phyloP scores from a whole-genome alignment of 2,329 filamentous ascomycete genomes.

The Cyanodermella asteris region DNA sequence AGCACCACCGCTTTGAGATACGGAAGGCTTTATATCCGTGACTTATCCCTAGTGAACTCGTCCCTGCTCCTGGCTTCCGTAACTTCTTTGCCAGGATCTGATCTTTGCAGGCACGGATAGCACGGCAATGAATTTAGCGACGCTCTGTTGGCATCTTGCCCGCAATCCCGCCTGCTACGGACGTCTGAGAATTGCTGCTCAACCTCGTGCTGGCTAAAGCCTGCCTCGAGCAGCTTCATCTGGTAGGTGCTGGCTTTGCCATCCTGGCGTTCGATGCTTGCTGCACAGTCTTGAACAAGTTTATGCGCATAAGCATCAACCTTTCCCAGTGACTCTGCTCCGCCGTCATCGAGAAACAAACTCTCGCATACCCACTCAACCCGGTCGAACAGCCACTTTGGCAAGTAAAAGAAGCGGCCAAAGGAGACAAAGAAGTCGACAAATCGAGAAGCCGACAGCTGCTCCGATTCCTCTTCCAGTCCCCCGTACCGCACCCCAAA shows the following conservation, averaged over 20 bases:
- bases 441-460: slow-evolving; percentile 24
- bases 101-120: slow-evolving; percentile 33
- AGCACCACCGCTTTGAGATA: slow-evolving; percentile 27
- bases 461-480: slow-evolving; percentile 14
- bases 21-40: slow-evolving; percentile 16
- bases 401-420: slow-evolving; percentile 24
- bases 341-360: no score
- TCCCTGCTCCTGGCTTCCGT: no score
- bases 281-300: no score
- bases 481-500: slow-evolving; percentile 30
- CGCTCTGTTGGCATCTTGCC: slow-evolving; percentile 23
- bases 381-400: slow-evolving; percentile 2
- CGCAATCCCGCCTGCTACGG: slow-evolving; percentile 21
- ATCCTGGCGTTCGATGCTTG: no score
- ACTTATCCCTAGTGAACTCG: no score
- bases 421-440: slow-evolving; percentile 33
- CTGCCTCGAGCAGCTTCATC: no score
- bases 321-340: no score
- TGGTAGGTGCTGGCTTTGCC: no score
- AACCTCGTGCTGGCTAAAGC: no score
- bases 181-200: no score
- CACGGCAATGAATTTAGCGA: slow-evolving; percentile 28
- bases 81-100: slow-evolving; percentile 32
- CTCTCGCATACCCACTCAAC: no score
- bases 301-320: no score